phyloP scores from a whole-genome alignment of 352 stramenopile genomes.

The Globisporangium parvum region DNA sequence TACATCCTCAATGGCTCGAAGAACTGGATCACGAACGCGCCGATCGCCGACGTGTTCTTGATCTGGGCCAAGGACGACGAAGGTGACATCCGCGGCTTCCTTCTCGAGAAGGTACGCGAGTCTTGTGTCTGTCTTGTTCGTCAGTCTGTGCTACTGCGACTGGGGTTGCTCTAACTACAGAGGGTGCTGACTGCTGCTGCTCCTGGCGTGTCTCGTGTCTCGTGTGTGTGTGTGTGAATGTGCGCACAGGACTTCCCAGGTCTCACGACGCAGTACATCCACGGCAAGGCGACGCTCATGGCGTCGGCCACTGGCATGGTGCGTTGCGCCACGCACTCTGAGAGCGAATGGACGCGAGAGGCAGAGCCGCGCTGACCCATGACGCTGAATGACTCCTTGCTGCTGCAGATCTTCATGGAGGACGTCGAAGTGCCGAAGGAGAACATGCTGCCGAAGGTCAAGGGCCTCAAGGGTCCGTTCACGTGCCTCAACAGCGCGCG shows the following conservation, averaged over 20 bases:
- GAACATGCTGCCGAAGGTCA: slow-evolving; percentile 91
- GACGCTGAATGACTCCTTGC: neutral
- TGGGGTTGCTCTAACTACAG: neutral
- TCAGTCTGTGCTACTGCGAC: neutral
- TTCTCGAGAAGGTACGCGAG: slow-evolving; percentile 85
- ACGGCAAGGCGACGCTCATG: slow-evolving; percentile 95
- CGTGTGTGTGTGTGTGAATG: neutral
- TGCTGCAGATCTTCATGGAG: slow-evolving; percentile 93
- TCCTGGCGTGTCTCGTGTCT: too few relatives aligned
- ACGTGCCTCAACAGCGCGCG: slow-evolving; percentile 96
- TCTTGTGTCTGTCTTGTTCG: neutral
- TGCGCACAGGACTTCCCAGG: slow-evolving; percentile 73
- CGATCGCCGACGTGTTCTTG: slow-evolving; percentile 96
- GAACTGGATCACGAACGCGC: slow-evolving; percentile 97
- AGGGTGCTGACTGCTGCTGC: neutral
- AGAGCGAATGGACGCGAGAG: neutral
- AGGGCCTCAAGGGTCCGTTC: slow-evolving; percentile 93
- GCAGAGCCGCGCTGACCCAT: neutral
- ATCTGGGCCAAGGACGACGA: slow-evolving; percentile 96
- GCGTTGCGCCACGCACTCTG: slow-evolving; percentile 1
- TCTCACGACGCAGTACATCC: slow-evolving; percentile 92
- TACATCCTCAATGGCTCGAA: slow-evolving; percentile 96
- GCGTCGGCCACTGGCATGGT: slow-evolving; percentile 93
- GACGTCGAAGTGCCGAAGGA: slow-evolving; percentile 93
- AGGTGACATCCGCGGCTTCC: slow-evolving; percentile 92